A percentile compares a stretch with the other conserved stretches of the same genome.
Evolutionary conservation across 768 basidiomycete genomes (phyloP).

Genomic region (Candolleomyces eurysporus): DNA sequence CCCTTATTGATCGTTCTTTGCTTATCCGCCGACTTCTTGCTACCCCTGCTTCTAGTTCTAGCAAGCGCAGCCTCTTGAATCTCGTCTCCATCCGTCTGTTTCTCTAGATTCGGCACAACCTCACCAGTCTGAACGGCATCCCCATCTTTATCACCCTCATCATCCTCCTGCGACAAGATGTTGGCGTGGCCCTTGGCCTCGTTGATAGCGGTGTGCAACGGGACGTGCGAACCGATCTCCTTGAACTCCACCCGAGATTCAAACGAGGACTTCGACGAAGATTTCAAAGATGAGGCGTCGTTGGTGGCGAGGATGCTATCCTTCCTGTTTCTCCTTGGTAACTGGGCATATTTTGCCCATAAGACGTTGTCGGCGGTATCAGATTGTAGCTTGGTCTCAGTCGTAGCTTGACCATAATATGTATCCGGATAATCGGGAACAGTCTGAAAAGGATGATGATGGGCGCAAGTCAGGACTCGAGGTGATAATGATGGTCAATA

Average conservation of each 20-base stretch:
- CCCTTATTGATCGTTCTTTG: slow-evolving; percentile 17
- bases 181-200: slow-evolving; percentile 32
- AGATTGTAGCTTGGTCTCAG: slow-evolving; percentile 68
- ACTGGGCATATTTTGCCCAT: slow-evolving; percentile 61
- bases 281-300: slow-evolving; percentile 11
- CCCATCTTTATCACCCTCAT: neutral
- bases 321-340: neutral
- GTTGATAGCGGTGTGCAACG: slow-evolving; percentile 56
- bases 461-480: neutral
- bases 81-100: neutral
- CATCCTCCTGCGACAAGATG: neutral
- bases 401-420: slow-evolving; percentile 61
- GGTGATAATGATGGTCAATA: neutral
- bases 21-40: neutral
- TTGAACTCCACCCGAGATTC: slow-evolving; percentile 63
- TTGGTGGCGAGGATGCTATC: slow-evolving; percentile 2
- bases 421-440: slow-evolving; percentile 59
- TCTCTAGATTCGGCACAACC: neutral
- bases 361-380: slow-evolving; percentile 81
- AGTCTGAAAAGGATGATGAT: slow-evolving; percentile 20
- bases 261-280: slow-evolving; percentile 17
- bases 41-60: too few species aligned
- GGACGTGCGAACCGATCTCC: slow-evolving; percentile 51
- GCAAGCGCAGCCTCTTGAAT: neutral
- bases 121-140: neutral